Percentiles rank a stretch among this genome's conserved stretches.
Conservation (phyloP, 2,329 filamentous ascomycete genomes). For the Paracoccidioides brasiliensis region DNA sequence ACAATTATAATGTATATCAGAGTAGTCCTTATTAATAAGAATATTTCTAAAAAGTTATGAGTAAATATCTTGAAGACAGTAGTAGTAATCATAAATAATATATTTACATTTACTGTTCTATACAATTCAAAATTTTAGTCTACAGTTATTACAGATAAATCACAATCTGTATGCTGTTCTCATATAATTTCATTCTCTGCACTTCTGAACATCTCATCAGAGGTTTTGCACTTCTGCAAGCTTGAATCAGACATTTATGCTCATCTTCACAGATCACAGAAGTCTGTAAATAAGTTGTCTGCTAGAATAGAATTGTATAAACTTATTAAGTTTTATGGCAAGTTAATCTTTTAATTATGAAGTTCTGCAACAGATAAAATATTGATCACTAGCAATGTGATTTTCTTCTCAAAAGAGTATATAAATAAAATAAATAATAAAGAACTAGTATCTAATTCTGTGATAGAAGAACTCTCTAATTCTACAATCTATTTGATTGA, state of each 20-base stretch:
- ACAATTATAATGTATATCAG: no score
- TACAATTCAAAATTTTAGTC: no score
- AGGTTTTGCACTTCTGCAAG: neutral
- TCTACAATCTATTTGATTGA: no score
- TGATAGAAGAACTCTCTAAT: no score
- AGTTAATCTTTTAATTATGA: neutral
- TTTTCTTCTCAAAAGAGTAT: neutral
- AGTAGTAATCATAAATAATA: neutral
- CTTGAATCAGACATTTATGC: neutral
- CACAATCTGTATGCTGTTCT: neutral
- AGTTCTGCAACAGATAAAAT: neutral
- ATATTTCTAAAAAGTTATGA: no score
- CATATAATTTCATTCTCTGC: neutral
- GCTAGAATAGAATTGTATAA: neutral
- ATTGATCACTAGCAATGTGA: neutral
- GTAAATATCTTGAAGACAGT: no score
- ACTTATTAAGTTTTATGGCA: neutral
- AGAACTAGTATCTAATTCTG: no score
- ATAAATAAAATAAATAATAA: no score
- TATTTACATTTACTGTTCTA: neutral
- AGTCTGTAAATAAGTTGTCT: neutral
- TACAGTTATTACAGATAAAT: neutral
- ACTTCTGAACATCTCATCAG: neutral
- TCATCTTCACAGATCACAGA: neutral
- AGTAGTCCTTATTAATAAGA: no score